phyloP scores from a whole-genome alignment of 371 early-diverging fungal genomes.

The Fennellomyces sp. region DNA sequence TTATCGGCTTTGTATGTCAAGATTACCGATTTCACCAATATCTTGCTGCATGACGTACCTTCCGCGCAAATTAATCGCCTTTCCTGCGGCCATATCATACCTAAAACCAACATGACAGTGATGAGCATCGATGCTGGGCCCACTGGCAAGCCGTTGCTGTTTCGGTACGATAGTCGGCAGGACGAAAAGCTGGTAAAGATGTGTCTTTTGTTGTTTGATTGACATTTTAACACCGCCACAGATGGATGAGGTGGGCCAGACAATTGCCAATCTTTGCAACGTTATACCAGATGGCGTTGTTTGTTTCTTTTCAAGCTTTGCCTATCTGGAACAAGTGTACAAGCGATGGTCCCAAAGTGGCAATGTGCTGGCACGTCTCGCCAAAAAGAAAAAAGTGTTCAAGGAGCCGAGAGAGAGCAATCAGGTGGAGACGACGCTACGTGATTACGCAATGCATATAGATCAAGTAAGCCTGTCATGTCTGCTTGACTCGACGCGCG shows the following conservation, averaged over 20 bases:
- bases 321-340: conserved; percentile 75
- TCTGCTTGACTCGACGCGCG: too few species aligned
- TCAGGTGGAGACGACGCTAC: conserved; percentile 61
- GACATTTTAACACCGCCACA: conserved; percentile 16
- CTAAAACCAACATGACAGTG: conserved; percentile 65
- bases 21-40: conserved; percentile 49
- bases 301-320: conserved; percentile 92
- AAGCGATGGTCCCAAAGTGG: conserved; percentile 62
- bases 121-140: conserved; percentile 71
- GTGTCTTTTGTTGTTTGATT: not conserved
- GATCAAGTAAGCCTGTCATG: too few species aligned
- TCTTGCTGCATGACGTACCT: conserved; percentile 57
- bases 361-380: conserved; percentile 46
- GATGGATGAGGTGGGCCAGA: conserved; percentile 76
- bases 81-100: conserved; percentile 83
- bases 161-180: conserved; percentile 71
- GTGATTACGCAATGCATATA: conserved; percentile 62
- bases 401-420: conserved; percentile 68
- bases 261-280: conserved; percentile 74
- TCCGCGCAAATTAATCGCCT: conserved; percentile 57
- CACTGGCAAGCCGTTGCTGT: conserved; percentile 60
- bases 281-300: conserved; percentile 95
- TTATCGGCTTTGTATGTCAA: conserved; percentile 3
- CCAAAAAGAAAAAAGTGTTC: conserved; percentile 68
- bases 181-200: conserved; percentile 50